Conservation (phyloP, 2,329 filamentous ascomycete species). For the Cladosporium sp. region DNA sequence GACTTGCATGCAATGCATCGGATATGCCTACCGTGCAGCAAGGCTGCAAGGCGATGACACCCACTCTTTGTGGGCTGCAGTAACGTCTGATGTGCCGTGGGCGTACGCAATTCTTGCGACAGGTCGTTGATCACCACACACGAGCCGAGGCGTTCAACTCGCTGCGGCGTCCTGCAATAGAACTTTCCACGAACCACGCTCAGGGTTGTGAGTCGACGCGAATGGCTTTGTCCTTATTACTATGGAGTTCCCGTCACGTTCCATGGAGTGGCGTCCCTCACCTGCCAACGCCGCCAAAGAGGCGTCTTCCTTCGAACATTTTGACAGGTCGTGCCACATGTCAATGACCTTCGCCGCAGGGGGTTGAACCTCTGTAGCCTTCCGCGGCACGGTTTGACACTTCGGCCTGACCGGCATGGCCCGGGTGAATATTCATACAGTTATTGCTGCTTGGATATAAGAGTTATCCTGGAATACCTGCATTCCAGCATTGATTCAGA, state of each 20-base stretch:
- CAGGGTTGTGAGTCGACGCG: not conserved
- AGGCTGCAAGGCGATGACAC: not conserved
- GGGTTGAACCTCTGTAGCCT: not conserved
- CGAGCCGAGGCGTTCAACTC: not conserved
- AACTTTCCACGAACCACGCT: not conserved
- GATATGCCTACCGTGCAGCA: not conserved
- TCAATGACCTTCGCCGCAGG: not conserved
- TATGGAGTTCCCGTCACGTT: not conserved
- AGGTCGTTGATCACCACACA: not conserved
- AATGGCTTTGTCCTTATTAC: no score
- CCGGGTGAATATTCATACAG: not conserved
- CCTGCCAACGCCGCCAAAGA: not conserved
- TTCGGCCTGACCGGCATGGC: not conserved
- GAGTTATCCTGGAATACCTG: not conserved
- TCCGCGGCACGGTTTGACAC: not conserved
- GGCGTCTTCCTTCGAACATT: not conserved
- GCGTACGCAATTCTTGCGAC: not conserved
- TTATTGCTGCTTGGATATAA: not conserved
- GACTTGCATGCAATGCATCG: slow-evolving; percentile 5
- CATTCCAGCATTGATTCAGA: not conserved
- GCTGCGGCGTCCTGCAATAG: not conserved
- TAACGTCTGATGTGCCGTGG: not conserved
- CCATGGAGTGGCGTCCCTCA: not conserved
- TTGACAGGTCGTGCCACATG: not conserved
- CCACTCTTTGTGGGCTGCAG: not conserved